Conservation (phyloP, 2,329 filamentous ascomycete species). For the Colletotrichum sp. region DNA sequence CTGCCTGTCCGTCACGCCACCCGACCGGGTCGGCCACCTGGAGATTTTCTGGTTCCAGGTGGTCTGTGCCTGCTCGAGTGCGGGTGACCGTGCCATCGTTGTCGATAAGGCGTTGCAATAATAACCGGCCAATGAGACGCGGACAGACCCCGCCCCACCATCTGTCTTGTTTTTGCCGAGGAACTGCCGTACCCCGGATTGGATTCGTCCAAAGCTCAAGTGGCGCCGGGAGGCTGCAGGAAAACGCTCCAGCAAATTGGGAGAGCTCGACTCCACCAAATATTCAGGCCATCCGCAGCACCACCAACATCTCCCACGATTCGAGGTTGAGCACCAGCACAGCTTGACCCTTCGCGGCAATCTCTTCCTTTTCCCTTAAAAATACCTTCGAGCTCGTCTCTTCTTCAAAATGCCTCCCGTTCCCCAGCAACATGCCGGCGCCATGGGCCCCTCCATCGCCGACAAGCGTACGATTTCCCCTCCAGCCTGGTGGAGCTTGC, state of each 20-base stretch:
- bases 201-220: conserved; percentile 11
- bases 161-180: neutral
- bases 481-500: neutral
- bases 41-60: neutral
- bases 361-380: neutral
- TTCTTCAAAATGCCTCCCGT: conserved; percentile 20
- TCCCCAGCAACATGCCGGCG: conserved; percentile 38
- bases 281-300: neutral
- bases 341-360: neutral
- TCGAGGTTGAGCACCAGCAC: neutral
- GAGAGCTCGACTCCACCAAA: conserved; percentile 13
- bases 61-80: conserved; percentile 7
- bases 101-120: neutral
- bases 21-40: neutral
- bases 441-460: conserved; percentile 55
- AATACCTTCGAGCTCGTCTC: neutral
- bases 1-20: neutral
- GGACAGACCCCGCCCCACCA: neutral
- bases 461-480: conserved; percentile 54
- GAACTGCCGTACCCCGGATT: conserved; percentile 19
- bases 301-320: neutral
- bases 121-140: neutral
- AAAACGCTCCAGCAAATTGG: conserved; percentile 6
- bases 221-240: neutral
- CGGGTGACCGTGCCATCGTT: conserved; percentile 11